A percentile compares a stretch with the other conserved stretches of the same genome.
These are phyloP conservation scores for Leonotis leonurus DNA, from an alignment of 257 asterid genomes.

Conservation along the genomic window DNA sequence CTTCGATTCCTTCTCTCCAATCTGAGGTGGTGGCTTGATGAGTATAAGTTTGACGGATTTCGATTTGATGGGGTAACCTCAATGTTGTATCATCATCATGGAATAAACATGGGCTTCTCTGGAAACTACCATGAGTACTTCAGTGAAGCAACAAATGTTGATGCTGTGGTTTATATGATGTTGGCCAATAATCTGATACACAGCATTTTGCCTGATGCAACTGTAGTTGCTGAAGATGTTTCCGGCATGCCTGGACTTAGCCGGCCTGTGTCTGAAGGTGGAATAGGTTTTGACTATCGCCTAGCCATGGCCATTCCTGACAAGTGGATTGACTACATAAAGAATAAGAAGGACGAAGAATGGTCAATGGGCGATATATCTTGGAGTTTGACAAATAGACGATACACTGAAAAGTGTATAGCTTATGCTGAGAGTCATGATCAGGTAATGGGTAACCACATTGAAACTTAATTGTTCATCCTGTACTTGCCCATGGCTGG, in stretches of 20 bases:
- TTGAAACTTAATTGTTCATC: background rate
- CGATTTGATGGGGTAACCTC: conserved; percentile 97
- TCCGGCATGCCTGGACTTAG: conserved; percentile 98
- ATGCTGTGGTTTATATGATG: conserved; percentile 88
- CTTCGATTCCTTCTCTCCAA: conserved; percentile 93
- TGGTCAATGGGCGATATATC: conserved; percentile 85
- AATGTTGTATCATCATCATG: conserved; percentile 95
- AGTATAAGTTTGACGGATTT: conserved; percentile 88
- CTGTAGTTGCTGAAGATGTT: conserved; percentile 92
- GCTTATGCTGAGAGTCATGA: conserved; percentile 99
- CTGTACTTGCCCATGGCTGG: background rate
- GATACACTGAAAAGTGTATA: conserved; percentile 86
- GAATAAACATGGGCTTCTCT: conserved; percentile 68
- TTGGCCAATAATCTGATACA: conserved; percentile 80
- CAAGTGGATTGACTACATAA: conserved; percentile 82
- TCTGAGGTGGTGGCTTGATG: conserved; percentile 96
- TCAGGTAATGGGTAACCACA: conserved; percentile 48
- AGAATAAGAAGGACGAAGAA: conserved; percentile 69
- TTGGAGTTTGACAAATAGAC: conserved; percentile 78
- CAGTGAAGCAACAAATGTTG: conserved; percentile 82
- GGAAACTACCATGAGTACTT: conserved; percentile 84
- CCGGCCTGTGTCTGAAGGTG: conserved; percentile 76
- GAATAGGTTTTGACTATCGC: conserved; percentile 91
- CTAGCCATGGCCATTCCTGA: conserved; percentile 99
- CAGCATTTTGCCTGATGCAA: conserved; percentile 74